Base-by-base conservation (phyloP, 768 basidiomycete species). In the Calocera viscosa region DNA sequence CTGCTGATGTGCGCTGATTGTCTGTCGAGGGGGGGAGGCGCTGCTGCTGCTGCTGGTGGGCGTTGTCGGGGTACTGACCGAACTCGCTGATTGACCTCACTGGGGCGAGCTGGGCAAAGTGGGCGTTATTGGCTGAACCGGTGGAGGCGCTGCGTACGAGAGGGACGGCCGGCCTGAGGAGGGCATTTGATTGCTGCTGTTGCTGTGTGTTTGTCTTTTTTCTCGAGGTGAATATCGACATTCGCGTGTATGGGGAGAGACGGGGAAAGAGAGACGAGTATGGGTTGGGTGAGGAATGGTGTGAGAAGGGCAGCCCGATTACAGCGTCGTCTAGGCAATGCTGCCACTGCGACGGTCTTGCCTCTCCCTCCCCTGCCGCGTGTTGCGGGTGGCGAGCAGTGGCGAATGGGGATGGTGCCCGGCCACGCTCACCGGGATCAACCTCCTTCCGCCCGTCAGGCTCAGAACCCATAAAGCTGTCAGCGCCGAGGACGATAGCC, bases 221-320 rank as follows among this genome's bases (percentile, higher is more conserved):
- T 3, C 63, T 30, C 2, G 63, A 33, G 63, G 19, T 64, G 63
- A 40, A 64, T n/a, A 64, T 34, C 19, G 63, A 60, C 53, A 60
- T 60, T 12, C 60, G 60, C 17, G 30, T 2, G 60, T 24, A n/a
- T 8, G 60, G 33, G 24, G n/a, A 5, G 33, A n/a, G 33, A 24
- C 7, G 60, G 33, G 24, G 11, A 24, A 63, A 19, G 60, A 63
- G 60, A 24, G 30, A 24, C 8, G 60, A 34, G 30, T 63, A 24
- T 14, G 16, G 11, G 60, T n/a, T n/a, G n/a, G n/a, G n/a, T n/a
- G n/a, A n/a, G n/a, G n/a, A n/a, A n/a, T n/a, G n/a, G n/a, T n/a
- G n/a, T n/a, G n/a, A 11, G 24, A 17, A 63, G 28, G 5, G 35
- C 35, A 47, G 8, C 19, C 24, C 19, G 8, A 19, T 8, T 47